A percentile compares a stretch with the other conserved stretches of the same genome.
phyloP scores from a whole-genome alignment of 75 land plant species.

The Pseudotsuga menziesii region DNA sequence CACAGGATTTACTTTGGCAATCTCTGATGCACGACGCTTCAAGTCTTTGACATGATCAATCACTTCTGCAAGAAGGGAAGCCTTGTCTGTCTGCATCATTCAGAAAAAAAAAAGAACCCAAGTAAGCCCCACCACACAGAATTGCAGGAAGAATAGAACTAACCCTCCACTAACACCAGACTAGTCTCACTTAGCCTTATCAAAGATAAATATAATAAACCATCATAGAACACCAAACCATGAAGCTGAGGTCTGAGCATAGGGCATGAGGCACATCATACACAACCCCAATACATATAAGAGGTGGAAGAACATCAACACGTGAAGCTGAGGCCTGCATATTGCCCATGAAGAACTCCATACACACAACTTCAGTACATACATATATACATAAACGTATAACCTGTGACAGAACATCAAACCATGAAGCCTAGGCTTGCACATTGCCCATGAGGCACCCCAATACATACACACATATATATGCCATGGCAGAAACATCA shows the following conservation, averaged over 20 bases:
- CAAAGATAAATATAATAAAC: not conserved
- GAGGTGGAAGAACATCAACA: not conserved
- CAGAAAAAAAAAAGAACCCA: not conserved
- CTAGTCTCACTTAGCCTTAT: not conserved
- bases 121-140: not conserved
- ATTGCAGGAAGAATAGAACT: not conserved
- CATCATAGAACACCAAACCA: too few relatives aligned
- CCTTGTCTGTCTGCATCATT: conserved; percentile 72
- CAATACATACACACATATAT: not conserved
- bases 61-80: conserved; percentile 77
- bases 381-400: too few relatives aligned
- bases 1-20: conserved; percentile 42
- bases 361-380: too few relatives aligned
- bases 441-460: too few relatives aligned
- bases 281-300: too few relatives aligned
- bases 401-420: too few relatives aligned
- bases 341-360: too few relatives aligned
- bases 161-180: not conserved
- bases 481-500: too few relatives aligned
- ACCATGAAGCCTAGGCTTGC: too few relatives aligned
- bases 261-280: too few relatives aligned
- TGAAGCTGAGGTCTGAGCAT: too few relatives aligned
- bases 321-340: not conserved
- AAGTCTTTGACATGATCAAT: conserved; percentile 63
- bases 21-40: conserved; percentile 47